phyloP scores from a whole-genome alignment of 345 rosid species.

The Lepidium africanum region DNA sequence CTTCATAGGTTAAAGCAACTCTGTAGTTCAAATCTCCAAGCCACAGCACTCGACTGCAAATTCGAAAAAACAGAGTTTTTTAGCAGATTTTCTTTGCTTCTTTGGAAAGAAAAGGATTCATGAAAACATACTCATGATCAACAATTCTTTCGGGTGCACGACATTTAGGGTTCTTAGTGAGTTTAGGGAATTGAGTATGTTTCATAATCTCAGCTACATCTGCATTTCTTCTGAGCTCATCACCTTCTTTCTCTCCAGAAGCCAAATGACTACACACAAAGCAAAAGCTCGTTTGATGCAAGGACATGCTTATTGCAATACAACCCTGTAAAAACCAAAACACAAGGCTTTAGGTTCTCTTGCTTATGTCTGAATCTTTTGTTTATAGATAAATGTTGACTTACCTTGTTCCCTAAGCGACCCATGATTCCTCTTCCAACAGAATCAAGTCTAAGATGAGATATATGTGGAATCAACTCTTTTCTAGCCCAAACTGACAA shows the following conservation, averaged over 20 bases:
- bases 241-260: conserved; percentile 96
- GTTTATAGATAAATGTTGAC: background rate
- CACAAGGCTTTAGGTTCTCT: background rate
- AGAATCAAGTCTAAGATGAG: conserved; percentile 71
- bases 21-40: conserved; percentile 92
- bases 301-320: conserved; percentile 82
- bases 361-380: background rate
- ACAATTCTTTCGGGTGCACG: conserved; percentile 60
- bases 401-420: conserved; percentile 86
- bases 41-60: conserved; percentile 78
- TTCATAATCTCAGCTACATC: conserved; percentile 81
- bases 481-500: conserved; percentile 78
- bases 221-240: conserved; percentile 79
- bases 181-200: conserved; percentile 60
- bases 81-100: background rate
- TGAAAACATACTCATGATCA: conserved; percentile 69
- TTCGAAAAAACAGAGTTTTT: background rate
- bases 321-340: conserved; percentile 54
- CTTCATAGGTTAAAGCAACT: conserved; percentile 71
- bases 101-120: background rate
- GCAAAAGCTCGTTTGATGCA: conserved; percentile 90
- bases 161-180: conserved; percentile 52
- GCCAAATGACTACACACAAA: conserved; percentile 93
- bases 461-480: conserved; percentile 78
- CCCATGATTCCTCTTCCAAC: conserved; percentile 96